These are phyloP conservation scores for Papilionanthe hybrid DNA, from an alignment of 116 monocot species.

Conservation along the genomic window DNA sequence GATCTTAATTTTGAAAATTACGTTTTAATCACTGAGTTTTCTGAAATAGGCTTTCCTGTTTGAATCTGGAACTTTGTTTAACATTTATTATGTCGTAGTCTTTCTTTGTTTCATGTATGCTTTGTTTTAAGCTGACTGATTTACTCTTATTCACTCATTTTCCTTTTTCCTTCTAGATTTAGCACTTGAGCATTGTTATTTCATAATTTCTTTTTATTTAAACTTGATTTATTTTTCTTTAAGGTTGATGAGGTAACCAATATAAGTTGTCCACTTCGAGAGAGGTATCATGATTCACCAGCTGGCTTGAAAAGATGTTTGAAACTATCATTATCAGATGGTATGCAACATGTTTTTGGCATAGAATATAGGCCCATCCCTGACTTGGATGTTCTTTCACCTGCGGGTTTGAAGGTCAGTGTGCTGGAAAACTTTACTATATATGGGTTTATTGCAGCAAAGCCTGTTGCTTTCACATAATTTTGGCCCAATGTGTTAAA, in stretches of 20 bases:
- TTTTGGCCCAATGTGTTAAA: neutral
- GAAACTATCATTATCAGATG: constrained; percentile 84
- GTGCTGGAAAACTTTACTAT: neutral
- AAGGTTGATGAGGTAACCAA: constrained; percentile 89
- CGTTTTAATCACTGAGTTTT: neutral
- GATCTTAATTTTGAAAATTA: neutral
- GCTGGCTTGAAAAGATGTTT: constrained; percentile 76
- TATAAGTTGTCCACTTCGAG: constrained; percentile 55
- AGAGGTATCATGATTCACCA: constrained; percentile 54
- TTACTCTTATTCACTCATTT: neutral
- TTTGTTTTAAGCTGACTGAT: neutral
- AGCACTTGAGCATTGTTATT: neutral
- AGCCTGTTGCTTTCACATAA: neutral
- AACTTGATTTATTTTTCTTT: neutral
- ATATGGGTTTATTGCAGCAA: neutral
- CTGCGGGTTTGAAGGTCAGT: constrained; percentile 78
- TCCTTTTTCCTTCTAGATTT: neutral
- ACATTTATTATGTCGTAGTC: no score
- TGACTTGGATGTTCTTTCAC: constrained; percentile 66
- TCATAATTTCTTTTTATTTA: neutral
- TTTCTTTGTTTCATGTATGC: neutral
- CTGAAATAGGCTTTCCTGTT: neutral
- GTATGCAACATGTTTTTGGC: constrained; percentile 66
- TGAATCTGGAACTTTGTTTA: neutral
- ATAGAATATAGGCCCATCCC: constrained; percentile 84